Conservation (phyloP, 257 asterid genomes). For the Solanum pinnatisectum region DNA sequence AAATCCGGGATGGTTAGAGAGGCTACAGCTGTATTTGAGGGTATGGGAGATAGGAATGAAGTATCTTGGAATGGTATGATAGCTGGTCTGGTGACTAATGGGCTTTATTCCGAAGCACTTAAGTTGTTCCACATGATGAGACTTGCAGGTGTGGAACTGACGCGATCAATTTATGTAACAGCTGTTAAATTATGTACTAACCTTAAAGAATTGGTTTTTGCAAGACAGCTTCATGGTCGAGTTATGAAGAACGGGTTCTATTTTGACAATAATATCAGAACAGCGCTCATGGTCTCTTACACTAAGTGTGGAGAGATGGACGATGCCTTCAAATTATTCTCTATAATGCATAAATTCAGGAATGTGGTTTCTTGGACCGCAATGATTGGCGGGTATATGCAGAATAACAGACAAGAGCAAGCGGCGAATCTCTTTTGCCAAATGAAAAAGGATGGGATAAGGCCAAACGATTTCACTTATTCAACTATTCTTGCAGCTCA, state of each 20-base stretch:
- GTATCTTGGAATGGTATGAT: conserved; percentile 96
- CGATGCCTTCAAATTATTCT: conserved; percentile 58
- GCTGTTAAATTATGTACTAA: conserved; percentile 58
- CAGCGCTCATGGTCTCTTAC: conserved; percentile 70
- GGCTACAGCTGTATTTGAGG: conserved; percentile 48
- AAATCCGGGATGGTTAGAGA: conserved; percentile 66
- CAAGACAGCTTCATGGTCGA: conserved; percentile 63
- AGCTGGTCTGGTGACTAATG: conserved; percentile 59
- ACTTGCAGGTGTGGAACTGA: conserved; percentile 45
- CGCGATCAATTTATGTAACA: conserved; percentile 42
- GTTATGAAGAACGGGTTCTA: conserved; percentile 44
- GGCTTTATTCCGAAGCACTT: conserved; percentile 59
- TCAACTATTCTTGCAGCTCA: conserved; percentile 63
- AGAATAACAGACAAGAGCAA: conserved; percentile 39
- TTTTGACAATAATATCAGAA: conserved; percentile 40
- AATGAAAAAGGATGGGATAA: conserved; percentile 57
- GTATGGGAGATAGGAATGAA: conserved; percentile 35
- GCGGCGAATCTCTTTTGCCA: conserved; percentile 50
- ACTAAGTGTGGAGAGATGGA: conserved; percentile 60
- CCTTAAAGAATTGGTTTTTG: conserved; percentile 48
- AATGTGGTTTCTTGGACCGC: conserved; percentile 95
- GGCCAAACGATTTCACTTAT: conserved; percentile 74
- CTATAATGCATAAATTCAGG: conserved; percentile 19
- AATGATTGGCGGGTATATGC: conserved; percentile 64
- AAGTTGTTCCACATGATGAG: conserved; percentile 55